Base-by-base conservation (phyloP, 2,329 filamentous ascomycete species). In the Fusarium liriodendri region DNA sequence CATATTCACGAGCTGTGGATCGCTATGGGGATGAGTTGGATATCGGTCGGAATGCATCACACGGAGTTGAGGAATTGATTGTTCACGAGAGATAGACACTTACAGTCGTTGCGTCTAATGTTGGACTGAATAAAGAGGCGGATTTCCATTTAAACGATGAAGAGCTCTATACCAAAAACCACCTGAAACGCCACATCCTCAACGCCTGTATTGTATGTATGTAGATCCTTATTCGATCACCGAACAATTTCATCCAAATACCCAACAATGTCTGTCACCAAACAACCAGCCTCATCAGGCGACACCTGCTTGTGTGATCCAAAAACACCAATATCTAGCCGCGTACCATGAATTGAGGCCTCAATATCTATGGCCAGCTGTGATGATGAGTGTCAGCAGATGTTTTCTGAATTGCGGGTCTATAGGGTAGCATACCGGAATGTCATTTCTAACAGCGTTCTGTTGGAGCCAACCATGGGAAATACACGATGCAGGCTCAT, bases 321-420 rank as follows among this genome's bases (percentile, higher is more conserved):
- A 69, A 86, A 86, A 4, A 85, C 76, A 7, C 85, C 85, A 58
- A 86, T 80, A 33, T 84, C 83, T 45, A 86, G 68, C 0, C 64
- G 71, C 2, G 74, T 71, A 0, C 68, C 78, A 5, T 77, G 70
- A 1, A 86, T 58, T 0, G 83, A 82, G 1, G 82, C 83, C 69
- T 86, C 85, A 3, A 86, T 69, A 64, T 86, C 84, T 7, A 85
- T 68, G 13, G 84, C 81, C 22, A 81, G 77, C 84, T 86, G n/a
- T 13, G 11, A 5, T 5, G 18, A 1, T 22, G 69, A 62, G 58
- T n/a, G 47, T 70, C 54, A 68, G 63, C 16, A n/a, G 18, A 7
- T 18, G 16, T 22, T 1, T 7, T 22, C 10, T 20, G 9, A 11
- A 16, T 14, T 4, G 22, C 10, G 37, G 7, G 35, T 27, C 13